Evolutionary conservation across 2,329 filamentous ascomycete species (phyloP).

Genomic region (Penicillium aurantiogriseum): DNA sequence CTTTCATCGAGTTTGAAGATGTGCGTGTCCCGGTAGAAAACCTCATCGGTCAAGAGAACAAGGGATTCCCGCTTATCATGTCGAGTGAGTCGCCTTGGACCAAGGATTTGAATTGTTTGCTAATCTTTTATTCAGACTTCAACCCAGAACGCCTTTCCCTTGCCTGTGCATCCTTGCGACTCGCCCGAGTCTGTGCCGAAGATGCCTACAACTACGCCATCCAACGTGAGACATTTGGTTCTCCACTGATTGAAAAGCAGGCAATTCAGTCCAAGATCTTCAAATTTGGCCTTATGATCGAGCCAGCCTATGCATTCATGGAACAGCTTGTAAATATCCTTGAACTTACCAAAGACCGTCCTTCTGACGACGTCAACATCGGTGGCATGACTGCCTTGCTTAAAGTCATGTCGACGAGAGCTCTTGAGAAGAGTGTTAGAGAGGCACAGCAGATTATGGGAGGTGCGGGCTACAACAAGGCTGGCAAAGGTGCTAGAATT

Average conservation of each 20-base stretch:
- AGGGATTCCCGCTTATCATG: conserved; percentile 72
- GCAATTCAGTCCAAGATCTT: conserved; percentile 61
- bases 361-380: conserved; percentile 43
- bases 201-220: conserved; percentile 63
- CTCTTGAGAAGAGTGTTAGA: conserved; percentile 53
- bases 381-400: conserved; percentile 53
- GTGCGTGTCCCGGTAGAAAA: conserved; percentile 69
- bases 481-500: conserved; percentile 50
- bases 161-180: conserved; percentile 61
- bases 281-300: conserved; percentile 60
- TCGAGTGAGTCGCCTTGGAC: conserved; percentile 47
- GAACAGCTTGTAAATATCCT: conserved; percentile 61
- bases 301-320: conserved; percentile 61
- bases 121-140: conserved; percentile 52
- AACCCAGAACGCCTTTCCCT: conserved; percentile 72
- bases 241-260: conserved; percentile 57
- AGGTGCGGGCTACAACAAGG: conserved; percentile 52
- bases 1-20: conserved; percentile 69
- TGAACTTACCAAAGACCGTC: conserved; percentile 43
- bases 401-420: conserved; percentile 54
- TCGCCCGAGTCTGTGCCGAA: conserved; percentile 59
- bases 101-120: background rate
- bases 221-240: conserved; percentile 64
- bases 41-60: conserved; percentile 66
- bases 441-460: conserved; percentile 58